Evolutionary conservation across 2,329 filamentous ascomycete genomes (phyloP).

Genomic region (Onygenales sp.): DNA sequence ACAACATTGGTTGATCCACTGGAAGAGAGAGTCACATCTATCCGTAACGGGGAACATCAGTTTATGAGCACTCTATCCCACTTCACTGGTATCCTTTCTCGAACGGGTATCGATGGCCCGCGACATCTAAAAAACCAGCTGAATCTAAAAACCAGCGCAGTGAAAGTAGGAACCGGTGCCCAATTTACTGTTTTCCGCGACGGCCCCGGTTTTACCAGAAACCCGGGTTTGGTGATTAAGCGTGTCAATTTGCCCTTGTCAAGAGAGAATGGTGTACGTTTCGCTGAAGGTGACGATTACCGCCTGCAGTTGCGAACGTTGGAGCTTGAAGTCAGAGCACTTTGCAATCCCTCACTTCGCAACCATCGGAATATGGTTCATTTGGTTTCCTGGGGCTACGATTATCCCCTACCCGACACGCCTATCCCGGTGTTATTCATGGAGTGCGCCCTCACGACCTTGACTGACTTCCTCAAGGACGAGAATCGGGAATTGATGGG

Average conservation of each 20-base stretch:
- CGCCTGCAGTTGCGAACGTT: slow-evolving; percentile 17
- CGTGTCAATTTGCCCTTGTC: slow-evolving; percentile 19
- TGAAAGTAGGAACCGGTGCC: slow-evolving; percentile 17
- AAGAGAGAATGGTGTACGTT: slow-evolving; percentile 10
- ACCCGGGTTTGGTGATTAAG: slow-evolving; percentile 19
- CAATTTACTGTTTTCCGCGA: slow-evolving; percentile 22
- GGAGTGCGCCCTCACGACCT: slow-evolving; percentile 18
- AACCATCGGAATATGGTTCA: slow-evolving; percentile 19
- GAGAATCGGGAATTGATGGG: slow-evolving; percentile 9
- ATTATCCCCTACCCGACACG: slow-evolving; percentile 19
- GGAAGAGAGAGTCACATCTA: slow-evolving; percentile 16
- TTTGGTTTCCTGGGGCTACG: slow-evolving; percentile 19
- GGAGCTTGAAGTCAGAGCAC: slow-evolving; percentile 17
- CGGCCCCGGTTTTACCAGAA: slow-evolving; percentile 5
- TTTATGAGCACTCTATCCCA: slow-evolving; percentile 18
- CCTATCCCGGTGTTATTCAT: slow-evolving; percentile 20
- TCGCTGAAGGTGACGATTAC: slow-evolving; percentile 16
- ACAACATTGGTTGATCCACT: slow-evolving; percentile 13
- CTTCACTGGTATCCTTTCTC: slow-evolving; percentile 18
- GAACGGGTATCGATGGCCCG: slow-evolving; percentile 19
- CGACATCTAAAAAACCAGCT: slow-evolving; percentile 13
- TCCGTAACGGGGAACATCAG: slow-evolving; percentile 18
- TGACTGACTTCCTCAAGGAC: slow-evolving; percentile 15
- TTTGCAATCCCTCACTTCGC: slow-evolving; percentile 19
- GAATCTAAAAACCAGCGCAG: slow-evolving; percentile 15